Evolutionary conservation across 177 flowering plant genomes (phyloP).

Genomic region (Vitis hybrid): DNA sequence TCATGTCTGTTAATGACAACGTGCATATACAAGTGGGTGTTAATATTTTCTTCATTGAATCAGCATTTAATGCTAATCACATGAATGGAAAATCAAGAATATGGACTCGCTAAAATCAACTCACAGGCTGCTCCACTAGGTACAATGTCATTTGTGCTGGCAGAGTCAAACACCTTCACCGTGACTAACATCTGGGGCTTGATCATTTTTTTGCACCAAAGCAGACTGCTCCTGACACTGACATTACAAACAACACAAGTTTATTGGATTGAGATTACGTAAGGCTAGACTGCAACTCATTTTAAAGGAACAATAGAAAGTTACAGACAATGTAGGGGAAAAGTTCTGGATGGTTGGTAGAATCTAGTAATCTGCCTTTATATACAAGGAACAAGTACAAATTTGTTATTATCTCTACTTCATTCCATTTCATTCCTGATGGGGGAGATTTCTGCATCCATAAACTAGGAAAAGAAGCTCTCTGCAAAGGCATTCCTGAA

Average conservation of each 20-base stretch:
- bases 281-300: background rate
- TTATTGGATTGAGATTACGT: background rate
- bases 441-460: background rate
- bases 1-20: conserved; percentile 1
- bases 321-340: background rate
- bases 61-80: background rate
- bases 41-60: too few species aligned
- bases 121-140: conserved; percentile 17
- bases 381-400: background rate
- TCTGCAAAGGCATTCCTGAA: too few species aligned
- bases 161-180: conserved; percentile 15
- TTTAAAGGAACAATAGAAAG: background rate
- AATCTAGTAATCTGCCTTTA: background rate
- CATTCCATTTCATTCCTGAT: background rate
- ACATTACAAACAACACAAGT: conserved; percentile 6
- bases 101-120: background rate
- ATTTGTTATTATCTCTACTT: background rate
- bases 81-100: background rate
- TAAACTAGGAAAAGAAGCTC: background rate
- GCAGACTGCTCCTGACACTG: conserved; percentile 29
- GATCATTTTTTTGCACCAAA: conserved; percentile 23
- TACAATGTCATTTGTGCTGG: conserved; percentile 17
- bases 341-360: background rate
- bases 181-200: conserved; percentile 19
- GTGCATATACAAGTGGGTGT: background rate